phyloP scores from a whole-genome alignment of 2,329 filamentous ascomycete species.

The Alternaria hordeiaustralica region DNA sequence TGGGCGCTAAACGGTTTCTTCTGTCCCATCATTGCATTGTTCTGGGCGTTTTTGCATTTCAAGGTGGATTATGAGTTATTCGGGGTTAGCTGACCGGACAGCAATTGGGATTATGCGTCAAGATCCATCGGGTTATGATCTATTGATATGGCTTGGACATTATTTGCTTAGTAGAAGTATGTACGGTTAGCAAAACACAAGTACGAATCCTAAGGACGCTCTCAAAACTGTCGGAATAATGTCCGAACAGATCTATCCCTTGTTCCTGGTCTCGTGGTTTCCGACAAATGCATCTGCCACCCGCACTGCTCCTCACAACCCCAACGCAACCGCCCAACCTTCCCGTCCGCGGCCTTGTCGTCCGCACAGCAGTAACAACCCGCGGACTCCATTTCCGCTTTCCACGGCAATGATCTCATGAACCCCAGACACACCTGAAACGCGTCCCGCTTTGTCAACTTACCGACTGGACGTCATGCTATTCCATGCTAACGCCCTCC shows the following conservation, averaged over 20 bases:
- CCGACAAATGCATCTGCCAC: not conserved
- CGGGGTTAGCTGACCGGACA: not conserved
- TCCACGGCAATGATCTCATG: not conserved
- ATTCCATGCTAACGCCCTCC: not conserved
- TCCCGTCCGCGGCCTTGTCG: not conserved
- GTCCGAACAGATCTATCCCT: not conserved
- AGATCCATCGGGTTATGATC: not conserved
- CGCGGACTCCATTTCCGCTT: not conserved
- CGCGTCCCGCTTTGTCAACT: not conserved
- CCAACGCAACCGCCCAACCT: not conserved
- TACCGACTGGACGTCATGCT: not conserved
- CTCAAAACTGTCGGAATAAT: not conserved
- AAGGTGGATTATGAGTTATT: not conserved
- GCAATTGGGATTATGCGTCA: not conserved
- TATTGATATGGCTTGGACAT: not conserved
- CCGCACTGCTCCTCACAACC: not conserved
- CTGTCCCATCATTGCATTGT: not conserved
- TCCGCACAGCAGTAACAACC: not conserved
- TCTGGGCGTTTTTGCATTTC: not conserved
- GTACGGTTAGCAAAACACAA: not conserved
- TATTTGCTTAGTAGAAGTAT: not conserved
- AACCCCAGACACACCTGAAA: not conserved
- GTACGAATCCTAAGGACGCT: not conserved
- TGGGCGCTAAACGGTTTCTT: constrained; percentile 25
- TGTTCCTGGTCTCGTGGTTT: not conserved